Base-by-base conservation (phyloP, 1,284 basidiomycete genomes). In the Malassezia cuniculi region DNA sequence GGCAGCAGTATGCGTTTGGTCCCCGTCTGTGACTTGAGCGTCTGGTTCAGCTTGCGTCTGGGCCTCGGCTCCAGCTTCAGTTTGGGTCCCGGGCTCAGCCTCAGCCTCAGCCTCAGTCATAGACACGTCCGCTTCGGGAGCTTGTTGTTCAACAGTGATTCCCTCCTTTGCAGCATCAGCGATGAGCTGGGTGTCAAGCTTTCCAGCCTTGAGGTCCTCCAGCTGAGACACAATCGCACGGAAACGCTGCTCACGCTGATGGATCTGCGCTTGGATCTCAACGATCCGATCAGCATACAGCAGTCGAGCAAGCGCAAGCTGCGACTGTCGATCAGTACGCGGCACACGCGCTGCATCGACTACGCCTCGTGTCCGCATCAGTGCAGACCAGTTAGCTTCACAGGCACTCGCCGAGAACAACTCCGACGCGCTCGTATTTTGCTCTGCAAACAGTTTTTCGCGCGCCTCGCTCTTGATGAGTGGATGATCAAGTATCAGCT, bases 221-320 rank as follows among this genome's bases (percentile, higher is more conserved):
- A 58, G 51, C 41, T 50, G 47, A 20, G 37, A 36, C 24, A 52
- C 48, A 6, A 53, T 29, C 14, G 11, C 27, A 29, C 43, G 34
- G 39, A 60, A 63, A 31, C 44, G 38, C 24, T 48, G 34, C 36
- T 63, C 59, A 41, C 58, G 56, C 20, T 52, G 48, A 17, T 27
- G 28, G 32, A 63, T 52, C 29, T 51, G 39, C 16, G 55, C 52
- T 17, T 51, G 51, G 11, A 64, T 36, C 37, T 62, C 52, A 29
- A 52, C 49, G 28, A 64, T 42, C 6, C 59, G 38, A 29, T 60
- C 57, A 6, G 55, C 60, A 26, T 62, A 64, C 6, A 64, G 37
- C n/a, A 50, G 31, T 29, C 60, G 57, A 0, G 59, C 59, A 7
- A 64, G 48, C 0, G 54, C 50, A 1, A 64, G 51, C 43, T 64